These are phyloP conservation scores for Begonia fuchsioides DNA, from an alignment of 306 rosid species.

Conservation along the genomic window DNA sequence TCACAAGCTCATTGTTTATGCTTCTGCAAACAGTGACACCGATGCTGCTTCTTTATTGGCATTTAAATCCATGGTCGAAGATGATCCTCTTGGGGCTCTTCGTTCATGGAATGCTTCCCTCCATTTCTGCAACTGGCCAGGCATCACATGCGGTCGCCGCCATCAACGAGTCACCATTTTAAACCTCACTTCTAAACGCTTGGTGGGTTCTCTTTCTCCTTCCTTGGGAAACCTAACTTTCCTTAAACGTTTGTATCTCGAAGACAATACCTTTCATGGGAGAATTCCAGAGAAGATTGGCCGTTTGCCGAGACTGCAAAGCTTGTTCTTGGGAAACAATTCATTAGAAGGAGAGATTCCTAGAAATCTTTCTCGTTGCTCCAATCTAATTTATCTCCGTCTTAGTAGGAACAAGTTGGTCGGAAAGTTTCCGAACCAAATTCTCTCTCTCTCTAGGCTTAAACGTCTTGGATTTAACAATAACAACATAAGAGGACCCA, in stretches of 20 bases:
- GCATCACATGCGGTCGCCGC: constrained; percentile 5
- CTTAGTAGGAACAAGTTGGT: constrained; percentile 14
- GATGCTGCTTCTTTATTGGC: constrained; percentile 5
- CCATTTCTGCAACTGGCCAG: constrained; percentile 9
- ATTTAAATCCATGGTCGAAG: constrained; percentile 3
- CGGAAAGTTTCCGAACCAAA: no score
- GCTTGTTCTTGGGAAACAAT: no score
- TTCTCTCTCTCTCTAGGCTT: no score
- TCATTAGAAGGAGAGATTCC: no score
- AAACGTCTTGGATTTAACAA: constrained; percentile 19
- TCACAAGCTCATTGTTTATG: neutral
- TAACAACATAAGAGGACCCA: constrained; percentile 31
- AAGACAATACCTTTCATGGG: constrained; percentile 11
- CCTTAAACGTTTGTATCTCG: neutral
- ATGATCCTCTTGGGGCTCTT: neutral
- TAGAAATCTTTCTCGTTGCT: no score
- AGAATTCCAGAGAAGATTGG: constrained; percentile 34
- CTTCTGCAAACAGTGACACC: neutral
- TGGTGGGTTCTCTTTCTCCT: constrained; percentile 8
- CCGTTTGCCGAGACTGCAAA: constrained; percentile 11
- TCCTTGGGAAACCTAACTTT: constrained; percentile 1
- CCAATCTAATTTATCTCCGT: constrained; percentile 27
- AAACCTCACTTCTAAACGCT: neutral
- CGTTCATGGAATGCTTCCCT: constrained; percentile 7
- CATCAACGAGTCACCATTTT: constrained; percentile 7